Percentiles rank a stretch among this genome's conserved stretches.
These are phyloP conservation scores for Diutina scorzettiae DNA, from an alignment of 1,139 yeast species.

Conservation along the genomic window DNA sequence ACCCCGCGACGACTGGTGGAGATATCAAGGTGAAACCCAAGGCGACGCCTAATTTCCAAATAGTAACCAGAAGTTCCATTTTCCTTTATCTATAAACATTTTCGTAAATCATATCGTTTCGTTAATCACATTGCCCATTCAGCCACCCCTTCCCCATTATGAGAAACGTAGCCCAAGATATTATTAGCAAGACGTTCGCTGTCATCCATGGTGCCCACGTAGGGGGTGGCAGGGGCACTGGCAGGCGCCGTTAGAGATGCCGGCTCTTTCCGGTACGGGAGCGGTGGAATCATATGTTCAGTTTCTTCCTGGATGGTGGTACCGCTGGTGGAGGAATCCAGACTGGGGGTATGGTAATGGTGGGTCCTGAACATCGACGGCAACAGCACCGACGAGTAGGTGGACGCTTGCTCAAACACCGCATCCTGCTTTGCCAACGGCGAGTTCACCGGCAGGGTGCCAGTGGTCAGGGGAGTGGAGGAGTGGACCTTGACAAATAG, in stretches of 20 bases:
- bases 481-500: background rate
- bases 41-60: no score
- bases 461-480: background rate
- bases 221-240: background rate
- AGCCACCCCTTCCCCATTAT: background rate
- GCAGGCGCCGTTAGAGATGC: background rate
- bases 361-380: background rate
- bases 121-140: background rate
- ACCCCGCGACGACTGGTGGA: no score
- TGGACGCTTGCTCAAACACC: background rate
- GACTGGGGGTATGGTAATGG: background rate
- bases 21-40: no score
- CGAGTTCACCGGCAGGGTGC: background rate
- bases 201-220: background rate
- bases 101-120: no score
- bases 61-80: background rate
- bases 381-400: background rate
- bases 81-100: background rate
- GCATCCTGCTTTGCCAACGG: background rate
- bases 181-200: constrained; percentile 1
- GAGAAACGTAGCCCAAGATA: background rate
- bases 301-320: background rate
- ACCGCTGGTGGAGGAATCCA: background rate
- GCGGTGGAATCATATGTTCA: background rate
- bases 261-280: background rate